Conservation (phyloP, 2,329 filamentous ascomycete genomes). For the Huntiella savannae region DNA sequence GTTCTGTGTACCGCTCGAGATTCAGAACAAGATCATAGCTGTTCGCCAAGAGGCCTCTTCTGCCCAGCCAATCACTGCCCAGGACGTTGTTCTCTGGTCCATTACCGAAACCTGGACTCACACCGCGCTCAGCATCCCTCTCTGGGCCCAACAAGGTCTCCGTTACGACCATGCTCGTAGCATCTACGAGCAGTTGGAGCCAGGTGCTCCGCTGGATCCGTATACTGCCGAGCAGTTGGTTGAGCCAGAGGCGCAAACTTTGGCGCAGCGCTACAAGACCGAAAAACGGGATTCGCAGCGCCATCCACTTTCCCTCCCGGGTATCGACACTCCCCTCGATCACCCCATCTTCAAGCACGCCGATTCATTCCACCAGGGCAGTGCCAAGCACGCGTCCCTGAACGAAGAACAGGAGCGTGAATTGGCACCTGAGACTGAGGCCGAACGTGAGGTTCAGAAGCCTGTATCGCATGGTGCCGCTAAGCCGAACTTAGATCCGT, state of each 20-base stretch:
- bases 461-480: constrained; percentile 23
- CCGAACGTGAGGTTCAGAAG: constrained; percentile 35
- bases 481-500: constrained; percentile 17
- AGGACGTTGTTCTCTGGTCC: constrained; percentile 39
- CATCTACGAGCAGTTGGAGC: constrained; percentile 17
- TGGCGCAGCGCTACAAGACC: constrained; percentile 31
- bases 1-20: constrained; percentile 41
- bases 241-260: constrained; percentile 32
- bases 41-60: constrained; percentile 6
- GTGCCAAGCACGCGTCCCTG: constrained; percentile 19
- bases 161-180: constrained; percentile 26
- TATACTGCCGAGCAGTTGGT: constrained; percentile 24
- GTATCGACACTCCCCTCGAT: background rate
- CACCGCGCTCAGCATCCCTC: constrained; percentile 27
- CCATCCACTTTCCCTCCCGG: background rate
- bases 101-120: constrained; percentile 37
- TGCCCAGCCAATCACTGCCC: constrained; percentile 18
- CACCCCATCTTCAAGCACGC: constrained; percentile 3
- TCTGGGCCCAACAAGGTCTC: constrained; percentile 43
- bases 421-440: constrained; percentile 42
- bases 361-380: background rate
- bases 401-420: constrained; percentile 53
- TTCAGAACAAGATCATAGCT: constrained; percentile 31
- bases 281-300: background rate
- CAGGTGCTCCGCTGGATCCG: too few relatives aligned